Percentiles rank a stretch among this genome's conserved stretches.
Conservation (phyloP, 2,329 filamentous ascomycete genomes). For the Remersonia thermophila region DNA sequence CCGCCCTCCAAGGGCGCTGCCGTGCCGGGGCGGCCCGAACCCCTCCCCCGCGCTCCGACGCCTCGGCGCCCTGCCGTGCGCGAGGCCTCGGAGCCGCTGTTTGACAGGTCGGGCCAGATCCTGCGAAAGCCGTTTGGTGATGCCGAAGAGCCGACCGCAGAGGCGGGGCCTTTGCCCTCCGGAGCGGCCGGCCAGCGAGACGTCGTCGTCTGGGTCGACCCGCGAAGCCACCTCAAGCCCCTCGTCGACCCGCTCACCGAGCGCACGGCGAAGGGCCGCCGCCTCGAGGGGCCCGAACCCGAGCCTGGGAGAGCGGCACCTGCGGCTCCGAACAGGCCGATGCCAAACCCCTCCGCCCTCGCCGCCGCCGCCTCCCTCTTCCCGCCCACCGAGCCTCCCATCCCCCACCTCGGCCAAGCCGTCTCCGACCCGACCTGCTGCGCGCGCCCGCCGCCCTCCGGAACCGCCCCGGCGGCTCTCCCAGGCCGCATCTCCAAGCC, state of each 20-base stretch:
- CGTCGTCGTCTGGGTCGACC: constrained; percentile 47
- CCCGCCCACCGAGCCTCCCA: constrained; percentile 30
- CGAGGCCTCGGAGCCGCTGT: too few species aligned
- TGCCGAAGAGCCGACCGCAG: constrained; percentile 7
- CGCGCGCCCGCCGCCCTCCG: constrained; percentile 12
- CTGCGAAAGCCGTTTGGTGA: constrained; percentile 35
- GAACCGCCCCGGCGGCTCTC: constrained; percentile 16
- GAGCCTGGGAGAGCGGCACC: too few species aligned
- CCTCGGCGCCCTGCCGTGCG: too few species aligned
- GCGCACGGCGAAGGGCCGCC: constrained; percentile 21
- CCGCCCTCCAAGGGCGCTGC: too few species aligned
- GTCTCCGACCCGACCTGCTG: constrained; percentile 19
- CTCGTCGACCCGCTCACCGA: constrained; percentile 46
- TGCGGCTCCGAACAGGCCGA: too few species aligned
- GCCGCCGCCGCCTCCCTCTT: constrained; percentile 36
- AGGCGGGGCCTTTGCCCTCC: not conserved
- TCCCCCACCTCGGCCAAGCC: constrained; percentile 30
- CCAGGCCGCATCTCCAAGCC: constrained; percentile 47
- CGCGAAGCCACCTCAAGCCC: constrained; percentile 39
- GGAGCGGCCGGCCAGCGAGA: constrained; percentile 6
- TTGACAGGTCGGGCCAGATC: constrained; percentile 30
- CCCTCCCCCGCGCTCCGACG: too few species aligned
- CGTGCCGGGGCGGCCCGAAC: too few species aligned
- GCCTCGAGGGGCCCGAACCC: too few species aligned
- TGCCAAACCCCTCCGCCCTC: too few species aligned